Evolutionary conservation across 306 rosid genomes (phyloP).

Genomic region (Rosa multiflora): DNA sequence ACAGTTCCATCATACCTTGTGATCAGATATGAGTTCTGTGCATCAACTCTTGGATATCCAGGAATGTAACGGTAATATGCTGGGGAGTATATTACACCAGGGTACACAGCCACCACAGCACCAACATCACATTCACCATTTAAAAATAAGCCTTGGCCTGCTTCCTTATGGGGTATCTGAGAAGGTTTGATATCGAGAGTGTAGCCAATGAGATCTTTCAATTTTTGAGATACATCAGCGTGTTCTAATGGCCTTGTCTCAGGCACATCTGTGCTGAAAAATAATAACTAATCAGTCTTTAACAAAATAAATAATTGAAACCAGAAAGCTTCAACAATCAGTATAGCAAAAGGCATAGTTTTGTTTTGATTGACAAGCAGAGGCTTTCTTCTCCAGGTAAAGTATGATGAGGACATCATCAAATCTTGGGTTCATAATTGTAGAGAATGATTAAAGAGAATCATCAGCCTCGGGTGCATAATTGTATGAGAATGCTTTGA

Average conservation of each 20-base stretch:
- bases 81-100: slow-evolving; percentile 77
- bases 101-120: slow-evolving; percentile 78
- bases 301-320: background rate
- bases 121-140: slow-evolving; percentile 76
- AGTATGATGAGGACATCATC: slow-evolving; percentile 1
- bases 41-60: slow-evolving; percentile 82
- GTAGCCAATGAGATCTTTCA: slow-evolving; percentile 71
- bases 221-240: slow-evolving; percentile 57
- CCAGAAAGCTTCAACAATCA: background rate
- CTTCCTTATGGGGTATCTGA: slow-evolving; percentile 68
- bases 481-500: background rate
- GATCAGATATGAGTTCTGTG: slow-evolving; percentile 77
- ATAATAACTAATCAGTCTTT: slow-evolving; percentile 27
- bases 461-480: background rate
- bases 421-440: background rate
- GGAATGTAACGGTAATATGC: slow-evolving; percentile 86
- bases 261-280: slow-evolving; percentile 71
- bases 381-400: background rate
- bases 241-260: slow-evolving; percentile 51
- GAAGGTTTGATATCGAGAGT: slow-evolving; percentile 70
- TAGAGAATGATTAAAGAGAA: background rate
- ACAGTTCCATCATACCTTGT: slow-evolving; percentile 80
- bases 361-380: background rate
- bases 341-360: background rate
- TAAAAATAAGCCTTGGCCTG: slow-evolving; percentile 76